Conservation (phyloP, 75 land plant genomes). For the Pinus tabuliformis region DNA sequence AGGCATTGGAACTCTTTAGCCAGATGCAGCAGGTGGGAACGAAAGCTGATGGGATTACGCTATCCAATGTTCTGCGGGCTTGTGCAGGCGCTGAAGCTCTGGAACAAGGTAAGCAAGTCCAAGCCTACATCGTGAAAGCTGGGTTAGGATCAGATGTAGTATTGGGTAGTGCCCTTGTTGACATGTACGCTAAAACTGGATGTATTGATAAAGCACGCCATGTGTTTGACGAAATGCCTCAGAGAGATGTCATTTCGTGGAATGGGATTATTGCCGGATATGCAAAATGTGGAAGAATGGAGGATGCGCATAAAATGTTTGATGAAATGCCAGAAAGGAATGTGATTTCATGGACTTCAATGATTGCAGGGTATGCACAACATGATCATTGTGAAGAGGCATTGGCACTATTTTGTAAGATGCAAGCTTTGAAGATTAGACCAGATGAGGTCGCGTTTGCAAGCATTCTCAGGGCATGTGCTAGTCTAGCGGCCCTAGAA, state of each 20-base stretch:
- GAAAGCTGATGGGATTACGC: constrained; percentile 44
- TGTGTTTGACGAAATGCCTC: constrained; percentile 4
- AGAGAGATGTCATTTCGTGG: constrained; percentile 5
- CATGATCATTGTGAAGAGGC: constrained; percentile 27
- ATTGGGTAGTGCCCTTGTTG: not conserved
- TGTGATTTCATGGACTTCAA: constrained; percentile 49
- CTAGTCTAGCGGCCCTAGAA: constrained; percentile 12
- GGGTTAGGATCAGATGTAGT: constrained; percentile 37
- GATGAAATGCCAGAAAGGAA: constrained; percentile 42
- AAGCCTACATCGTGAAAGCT: constrained; percentile 33
- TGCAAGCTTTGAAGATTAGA: constrained; percentile 30
- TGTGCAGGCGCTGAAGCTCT: constrained; percentile 25
- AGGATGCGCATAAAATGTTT: constrained; percentile 35
- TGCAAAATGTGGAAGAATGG: constrained; percentile 9
- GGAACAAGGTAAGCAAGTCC: constrained; percentile 27
- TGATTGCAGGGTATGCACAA: constrained; percentile 32
- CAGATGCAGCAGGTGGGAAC: constrained; percentile 31
- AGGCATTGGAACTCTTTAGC: constrained; percentile 36
- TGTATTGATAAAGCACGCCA: not conserved
- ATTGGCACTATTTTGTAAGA: constrained; percentile 29
- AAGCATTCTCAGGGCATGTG: constrained; percentile 51
- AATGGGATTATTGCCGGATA: constrained; percentile 4
- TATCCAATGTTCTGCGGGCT: constrained; percentile 52
- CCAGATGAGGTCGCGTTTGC: constrained; percentile 46
- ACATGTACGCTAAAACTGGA: not conserved